These are phyloP conservation scores for Penicillium cinerascens DNA, from an alignment of 495 filamentous ascomycete genomes.

Conservation along the genomic window DNA sequence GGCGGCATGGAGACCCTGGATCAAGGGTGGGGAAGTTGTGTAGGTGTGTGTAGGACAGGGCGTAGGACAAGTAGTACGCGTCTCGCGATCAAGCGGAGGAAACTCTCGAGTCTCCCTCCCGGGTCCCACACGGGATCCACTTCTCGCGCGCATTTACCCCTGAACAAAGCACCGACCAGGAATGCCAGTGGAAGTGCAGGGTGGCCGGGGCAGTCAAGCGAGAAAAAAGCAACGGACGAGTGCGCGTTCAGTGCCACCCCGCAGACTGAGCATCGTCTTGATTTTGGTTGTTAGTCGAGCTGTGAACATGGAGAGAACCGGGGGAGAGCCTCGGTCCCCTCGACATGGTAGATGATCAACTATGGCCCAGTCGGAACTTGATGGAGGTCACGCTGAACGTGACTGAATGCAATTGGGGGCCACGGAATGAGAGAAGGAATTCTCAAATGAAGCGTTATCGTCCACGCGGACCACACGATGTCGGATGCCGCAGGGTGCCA, in stretches of 20 bases:
- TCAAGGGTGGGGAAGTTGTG: neutral
- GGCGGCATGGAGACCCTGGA: neutral
- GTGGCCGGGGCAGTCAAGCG: neutral
- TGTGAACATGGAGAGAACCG: conserved; percentile 6
- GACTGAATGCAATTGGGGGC: neutral
- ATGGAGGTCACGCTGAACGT: neutral
- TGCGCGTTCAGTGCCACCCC: conserved; percentile 11
- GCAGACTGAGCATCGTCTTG: conserved; percentile 5
- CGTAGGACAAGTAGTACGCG: neutral
- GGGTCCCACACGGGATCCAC: conserved; percentile 18
- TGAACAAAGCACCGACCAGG: conserved; percentile 23
- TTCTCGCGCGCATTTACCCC: conserved; percentile 22
- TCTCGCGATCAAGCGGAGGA: neutral
- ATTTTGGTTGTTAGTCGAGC: conserved; percentile 3
- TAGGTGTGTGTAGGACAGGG: neutral
- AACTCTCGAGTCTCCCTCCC: conserved; percentile 15
- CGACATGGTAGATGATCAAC: neutral
- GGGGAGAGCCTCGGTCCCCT: neutral
- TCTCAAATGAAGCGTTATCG: neutral
- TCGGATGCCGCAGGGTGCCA: conserved; percentile 14
- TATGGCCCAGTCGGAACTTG: neutral
- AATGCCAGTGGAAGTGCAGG: conserved; percentile 1
- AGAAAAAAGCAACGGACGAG: conserved; percentile 11
- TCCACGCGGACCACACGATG: conserved; percentile 10
- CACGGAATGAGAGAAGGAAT: neutral